Conservation (phyloP, 176 grass and related monocot species). For the Canna indica region DNA sequence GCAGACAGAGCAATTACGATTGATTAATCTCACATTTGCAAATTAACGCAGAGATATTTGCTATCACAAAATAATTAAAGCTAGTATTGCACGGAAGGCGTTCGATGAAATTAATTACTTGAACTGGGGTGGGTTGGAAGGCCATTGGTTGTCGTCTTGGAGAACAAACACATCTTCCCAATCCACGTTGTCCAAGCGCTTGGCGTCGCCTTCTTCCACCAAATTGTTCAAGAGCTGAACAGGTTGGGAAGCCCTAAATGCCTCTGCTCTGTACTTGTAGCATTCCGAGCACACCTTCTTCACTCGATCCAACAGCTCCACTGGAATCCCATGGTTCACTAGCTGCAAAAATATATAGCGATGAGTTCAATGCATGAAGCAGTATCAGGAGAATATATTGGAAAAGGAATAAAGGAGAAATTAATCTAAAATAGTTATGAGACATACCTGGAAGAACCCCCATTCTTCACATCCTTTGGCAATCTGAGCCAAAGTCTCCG, state of each 20-base stretch:
- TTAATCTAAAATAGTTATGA: too few species aligned
- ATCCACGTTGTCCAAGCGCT: conserved; percentile 37
- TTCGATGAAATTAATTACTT: conserved; percentile 33
- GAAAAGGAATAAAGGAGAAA: too few species aligned
- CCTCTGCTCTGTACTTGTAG: conserved; percentile 58
- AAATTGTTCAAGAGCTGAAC: conserved; percentile 33
- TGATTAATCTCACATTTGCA: too few species aligned
- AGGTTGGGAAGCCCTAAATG: conserved; percentile 38
- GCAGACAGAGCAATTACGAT: not conserved
- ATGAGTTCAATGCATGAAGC: too few species aligned
- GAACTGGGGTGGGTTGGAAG: conserved; percentile 64
- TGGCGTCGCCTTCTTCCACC: conserved; percentile 10
- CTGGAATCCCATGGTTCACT: conserved; percentile 73
- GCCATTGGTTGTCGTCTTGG: conserved; percentile 59
- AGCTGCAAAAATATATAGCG: too few species aligned
- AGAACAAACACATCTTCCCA: conserved; percentile 83
- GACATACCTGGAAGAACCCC: conserved; percentile 79
- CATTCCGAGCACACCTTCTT: conserved; percentile 69
- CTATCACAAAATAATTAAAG: too few species aligned
- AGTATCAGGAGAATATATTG: too few species aligned
- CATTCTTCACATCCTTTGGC: conserved; percentile 57
- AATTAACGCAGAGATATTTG: too few species aligned
- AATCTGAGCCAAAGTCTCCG: conserved; percentile 33
- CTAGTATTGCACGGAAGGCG: too few species aligned
- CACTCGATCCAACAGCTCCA: conserved; percentile 67